These are phyloP conservation scores for Clavispora santaluciae DNA, from an alignment of 805 yeast species.

Conservation along the genomic window DNA sequence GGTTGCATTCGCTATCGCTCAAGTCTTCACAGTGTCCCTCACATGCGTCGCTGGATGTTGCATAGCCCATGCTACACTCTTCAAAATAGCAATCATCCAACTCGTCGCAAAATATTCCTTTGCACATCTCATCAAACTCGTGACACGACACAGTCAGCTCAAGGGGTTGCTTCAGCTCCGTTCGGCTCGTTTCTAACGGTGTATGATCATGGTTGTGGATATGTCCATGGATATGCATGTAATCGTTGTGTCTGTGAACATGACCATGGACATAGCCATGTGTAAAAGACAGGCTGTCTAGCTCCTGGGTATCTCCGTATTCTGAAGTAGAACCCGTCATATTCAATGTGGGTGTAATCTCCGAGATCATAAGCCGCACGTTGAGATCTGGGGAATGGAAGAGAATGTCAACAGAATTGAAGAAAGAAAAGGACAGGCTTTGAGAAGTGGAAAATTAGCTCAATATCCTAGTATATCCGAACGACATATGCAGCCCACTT, in stretches of 20 bases:
- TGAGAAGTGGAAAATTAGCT: too few relatives aligned
- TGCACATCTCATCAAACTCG: constrained; percentile 32
- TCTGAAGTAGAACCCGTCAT: neutral
- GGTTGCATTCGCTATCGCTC: constrained; percentile 1
- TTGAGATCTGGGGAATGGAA: neutral
- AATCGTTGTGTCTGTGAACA: constrained; percentile 56
- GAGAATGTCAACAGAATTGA: neutral
- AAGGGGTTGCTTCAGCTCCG: constrained; percentile 3
- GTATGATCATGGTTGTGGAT: constrained; percentile 47
- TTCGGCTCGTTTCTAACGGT: constrained; percentile 6
- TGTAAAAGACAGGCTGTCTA: constrained; percentile 16
- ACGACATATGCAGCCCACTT: neutral
- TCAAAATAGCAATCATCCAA: constrained; percentile 40
- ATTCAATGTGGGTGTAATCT: neutral
- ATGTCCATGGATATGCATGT: constrained; percentile 67
- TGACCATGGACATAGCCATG: constrained; percentile 67
- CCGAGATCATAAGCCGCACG: neutral
- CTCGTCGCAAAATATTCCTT: constrained; percentile 39
- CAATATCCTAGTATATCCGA: neutral
- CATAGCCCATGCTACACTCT: constrained; percentile 21
- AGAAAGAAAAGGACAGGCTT: too few relatives aligned
- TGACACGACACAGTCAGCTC: constrained; percentile 13
- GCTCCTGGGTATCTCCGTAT: neutral
- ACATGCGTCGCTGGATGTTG: constrained; percentile 2
- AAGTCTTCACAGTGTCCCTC: constrained; percentile 2